phyloP scores from a whole-genome alignment of 768 basidiomycete species.

The Fistulinella prunicolor region DNA sequence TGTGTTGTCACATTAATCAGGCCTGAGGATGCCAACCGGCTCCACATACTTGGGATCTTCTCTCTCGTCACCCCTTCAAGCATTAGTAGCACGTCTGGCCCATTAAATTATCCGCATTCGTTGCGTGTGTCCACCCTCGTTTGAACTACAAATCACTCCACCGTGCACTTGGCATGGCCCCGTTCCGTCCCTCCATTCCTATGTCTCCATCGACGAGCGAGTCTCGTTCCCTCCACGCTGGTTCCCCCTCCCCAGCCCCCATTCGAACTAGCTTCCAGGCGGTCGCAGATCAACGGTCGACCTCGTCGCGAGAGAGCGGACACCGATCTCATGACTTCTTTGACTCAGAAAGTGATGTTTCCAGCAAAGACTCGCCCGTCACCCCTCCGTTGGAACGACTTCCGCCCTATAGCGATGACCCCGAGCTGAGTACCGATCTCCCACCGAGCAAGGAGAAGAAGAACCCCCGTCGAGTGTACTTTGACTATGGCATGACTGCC shows the following conservation, averaged over 20 bases:
- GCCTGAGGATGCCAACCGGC: too few relatives aligned
- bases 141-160: constrained; percentile 11
- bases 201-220: not conserved
- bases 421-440: not conserved
- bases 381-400: not conserved
- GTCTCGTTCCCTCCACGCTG: not conserved
- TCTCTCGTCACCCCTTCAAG: not conserved
- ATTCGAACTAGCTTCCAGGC: not conserved
- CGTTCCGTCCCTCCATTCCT: not conserved
- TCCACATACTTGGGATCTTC: too few relatives aligned
- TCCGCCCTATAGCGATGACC: constrained; percentile 9
- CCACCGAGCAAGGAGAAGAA: constrained; percentile 16
- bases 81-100: not conserved
- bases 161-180: not conserved
- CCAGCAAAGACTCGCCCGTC: constrained; percentile 6
- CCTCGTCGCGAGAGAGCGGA: not conserved
- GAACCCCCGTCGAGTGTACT: constrained; percentile 17
- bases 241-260: not conserved
- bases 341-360: constrained; percentile 14
- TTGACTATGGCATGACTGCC: constrained; percentile 18
- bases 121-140: constrained; percentile 1
- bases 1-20: not conserved
- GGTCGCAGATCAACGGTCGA: not conserved
- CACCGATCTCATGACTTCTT: not conserved
- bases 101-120: constrained; percentile 2